Base-by-base conservation (phyloP, 345 rosid species). In the Hirschfeldia incana region DNA sequence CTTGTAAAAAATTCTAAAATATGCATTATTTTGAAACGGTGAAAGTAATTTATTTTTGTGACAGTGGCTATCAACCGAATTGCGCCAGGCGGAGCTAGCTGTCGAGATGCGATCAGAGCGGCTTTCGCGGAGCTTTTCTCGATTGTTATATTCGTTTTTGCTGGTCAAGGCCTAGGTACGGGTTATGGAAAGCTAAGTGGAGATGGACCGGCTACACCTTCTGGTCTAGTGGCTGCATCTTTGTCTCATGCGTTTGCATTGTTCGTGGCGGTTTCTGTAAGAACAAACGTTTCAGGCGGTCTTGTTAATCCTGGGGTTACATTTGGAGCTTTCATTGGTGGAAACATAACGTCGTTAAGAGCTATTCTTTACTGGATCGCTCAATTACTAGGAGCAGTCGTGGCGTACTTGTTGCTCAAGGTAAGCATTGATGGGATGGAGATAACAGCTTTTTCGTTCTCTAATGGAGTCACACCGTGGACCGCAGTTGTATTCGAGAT, bases 291-390 rank as follows among this genome's bases (percentile, higher is more conserved):
- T 42, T 42, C 49, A 1, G 98, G 95, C 0, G 97, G 98, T 1
- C 98, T 90, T 30, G 98, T 93, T 69, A 93, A 93, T 67, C 98
- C 97, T 0, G 97, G 97, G 5, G 97, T 93, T 36, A 93, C 98
- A 5, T 91, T 93, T 5, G 97, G 98, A 8, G 92, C 97, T 4
- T 93, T 91, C 53, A 13, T 93, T 0, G 93, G 97, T 2, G 98
- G 97, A 21, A 84, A 88, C 76, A 89, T 91, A 11, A 82, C 93
- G 61, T 80, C 89, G 62, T 74, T 89, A 59, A 88, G 94, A 69
- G 87, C 89, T 49, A 72, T 91, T 57, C 73, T 87, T 21, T 91
- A 90, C 36, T 91, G 98, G 98, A 85, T 93, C 15, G 97, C 97
- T 55, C 97, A 91, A 67, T 88, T 87, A 72, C 85, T 90, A 0